Percentiles rank a stretch among this genome's conserved stretches.
phyloP scores from a whole-genome alignment of 352 stramenopile species.

The Blastocystis sp. region DNA sequence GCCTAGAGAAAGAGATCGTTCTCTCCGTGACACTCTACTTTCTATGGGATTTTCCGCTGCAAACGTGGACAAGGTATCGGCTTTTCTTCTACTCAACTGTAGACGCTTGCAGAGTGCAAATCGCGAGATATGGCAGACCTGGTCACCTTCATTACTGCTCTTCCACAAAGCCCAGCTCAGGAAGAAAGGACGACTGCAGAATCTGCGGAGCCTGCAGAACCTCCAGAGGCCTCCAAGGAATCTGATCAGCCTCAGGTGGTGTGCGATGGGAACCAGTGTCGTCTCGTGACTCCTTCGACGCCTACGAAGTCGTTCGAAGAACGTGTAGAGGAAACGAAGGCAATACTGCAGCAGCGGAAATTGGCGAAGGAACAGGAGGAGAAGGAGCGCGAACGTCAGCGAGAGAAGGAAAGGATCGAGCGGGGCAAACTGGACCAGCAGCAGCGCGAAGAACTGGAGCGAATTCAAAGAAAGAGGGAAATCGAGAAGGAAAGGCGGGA shows the following conservation, averaged over 20 bases:
- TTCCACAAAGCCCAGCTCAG: background rate
- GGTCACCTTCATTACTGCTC: background rate
- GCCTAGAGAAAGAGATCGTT: background rate
- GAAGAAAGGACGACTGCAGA: no score
- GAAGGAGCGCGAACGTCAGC: background rate
- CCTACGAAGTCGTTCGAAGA: background rate
- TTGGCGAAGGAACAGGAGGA: background rate
- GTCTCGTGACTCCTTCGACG: background rate
- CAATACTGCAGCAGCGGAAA: background rate
- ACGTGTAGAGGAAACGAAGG: background rate
- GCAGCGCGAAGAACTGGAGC: slow-evolving; percentile 1
- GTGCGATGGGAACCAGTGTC: slow-evolving; percentile 21
- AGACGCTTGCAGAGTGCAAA: slow-evolving; percentile 24
- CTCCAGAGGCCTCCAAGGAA: background rate
- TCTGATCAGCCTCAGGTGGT: background rate
- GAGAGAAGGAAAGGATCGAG: slow-evolving; percentile 28
- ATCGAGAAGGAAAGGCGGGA: slow-evolving; percentile 16
- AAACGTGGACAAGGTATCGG: background rate
- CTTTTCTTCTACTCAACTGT: background rate
- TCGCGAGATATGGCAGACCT: slow-evolving; percentile 21
- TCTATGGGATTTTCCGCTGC: slow-evolving; percentile 21
- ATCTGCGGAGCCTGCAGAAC: no score
- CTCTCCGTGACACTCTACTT: background rate
- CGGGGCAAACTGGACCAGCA: background rate
- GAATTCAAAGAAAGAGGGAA: background rate